phyloP scores from a whole-genome alignment of 1,284 basidiomycete species.

The Ustilago sp. region DNA sequence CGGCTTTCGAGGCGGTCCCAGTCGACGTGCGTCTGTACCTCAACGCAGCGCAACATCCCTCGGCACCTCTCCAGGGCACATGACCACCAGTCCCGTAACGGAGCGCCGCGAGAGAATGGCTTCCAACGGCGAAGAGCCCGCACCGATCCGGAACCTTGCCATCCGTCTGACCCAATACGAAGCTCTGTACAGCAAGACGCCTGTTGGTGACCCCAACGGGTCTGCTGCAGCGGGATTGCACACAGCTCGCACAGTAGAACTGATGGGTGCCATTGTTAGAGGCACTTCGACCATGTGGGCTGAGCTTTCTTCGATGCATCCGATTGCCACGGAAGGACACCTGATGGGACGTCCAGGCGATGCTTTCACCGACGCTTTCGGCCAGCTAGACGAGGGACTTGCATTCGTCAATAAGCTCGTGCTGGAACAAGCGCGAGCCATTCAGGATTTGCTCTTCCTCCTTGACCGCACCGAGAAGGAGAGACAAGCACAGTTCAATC shows the following conservation, averaged over 20 bases:
- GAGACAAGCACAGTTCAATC: constrained; percentile 48
- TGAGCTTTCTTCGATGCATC: constrained; percentile 46
- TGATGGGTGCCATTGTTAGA: constrained; percentile 44
- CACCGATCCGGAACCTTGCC: constrained; percentile 46
- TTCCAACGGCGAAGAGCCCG: constrained; percentile 30
- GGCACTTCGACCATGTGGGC: constrained; percentile 46
- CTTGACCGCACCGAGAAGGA: constrained; percentile 49
- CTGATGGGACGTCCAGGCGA: constrained; percentile 37
- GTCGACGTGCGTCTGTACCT: constrained; percentile 7
- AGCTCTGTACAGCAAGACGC: constrained; percentile 40
- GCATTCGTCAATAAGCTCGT: constrained; percentile 50
- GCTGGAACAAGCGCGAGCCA: constrained; percentile 46
- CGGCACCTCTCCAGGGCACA: constrained; percentile 21
- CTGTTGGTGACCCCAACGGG: constrained; percentile 15
- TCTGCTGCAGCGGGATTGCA: constrained; percentile 25
- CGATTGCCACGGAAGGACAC: constrained; percentile 45
- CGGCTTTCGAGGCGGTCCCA: constrained; percentile 21
- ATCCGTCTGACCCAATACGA: constrained; percentile 45
- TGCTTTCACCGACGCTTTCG: constrained; percentile 41
- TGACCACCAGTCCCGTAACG: constrained; percentile 1
- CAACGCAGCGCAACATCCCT: constrained; percentile 34
- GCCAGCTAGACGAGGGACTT: constrained; percentile 45
- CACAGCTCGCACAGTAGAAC: constrained; percentile 34
- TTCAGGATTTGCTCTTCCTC: constrained; percentile 46
- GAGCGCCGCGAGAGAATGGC: constrained; percentile 3